Evolutionary conservation across 2,329 filamentous ascomycete genomes (phyloP), one percentile per base, ranked within the genome.

Genomic region (Calonectria hawksworthii): DNA sequence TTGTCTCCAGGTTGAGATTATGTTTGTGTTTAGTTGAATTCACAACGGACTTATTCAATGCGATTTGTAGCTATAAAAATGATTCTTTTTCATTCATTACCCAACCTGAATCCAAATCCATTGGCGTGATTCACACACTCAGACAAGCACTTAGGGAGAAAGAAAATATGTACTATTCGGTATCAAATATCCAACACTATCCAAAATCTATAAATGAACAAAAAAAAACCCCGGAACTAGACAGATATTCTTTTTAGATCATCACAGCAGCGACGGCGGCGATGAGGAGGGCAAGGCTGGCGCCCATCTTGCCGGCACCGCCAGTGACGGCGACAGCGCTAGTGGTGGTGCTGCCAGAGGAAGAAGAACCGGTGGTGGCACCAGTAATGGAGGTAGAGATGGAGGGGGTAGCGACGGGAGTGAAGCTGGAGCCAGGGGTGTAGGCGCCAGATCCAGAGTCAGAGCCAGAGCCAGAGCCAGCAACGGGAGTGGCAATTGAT

Each of bases 241-340:
- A 66, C 44, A 10, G 44, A 41, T 30, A 67, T 51, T 50, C 36
- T 64, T 30, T 65, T 50, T 75, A 76, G 16, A 76, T 70, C 73
- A 77, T 75, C 71, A 77, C 63, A 67, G 65, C 71, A 7, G 63
- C 71, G 34, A 68, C 26, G 23, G 70, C 71, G 51, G 63, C 75
- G 14, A 73, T 54, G 32, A 75, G 50, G 14, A 75, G 63, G 18
- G 66, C 51, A 30, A 74, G 30, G 68, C 75, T 77, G 21, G 52
- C 73, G n/a, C 68, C 66, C 50, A 63, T 68, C 71, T 75, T 72
- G 61, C 41, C 41, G 30, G 68, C 74, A 26, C 61, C 69, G 68
- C 56, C 75, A 34, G 74, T 74, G 47, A 71, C 73, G 28, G 63
- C 52, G n/a, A 66, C 59, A 18, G 59, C 52, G 54, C 44, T 64